These are phyloP conservation scores for Hanseniaspora gamundiae DNA, from an alignment of 1,139 yeast species.

Conservation along the genomic window DNA sequence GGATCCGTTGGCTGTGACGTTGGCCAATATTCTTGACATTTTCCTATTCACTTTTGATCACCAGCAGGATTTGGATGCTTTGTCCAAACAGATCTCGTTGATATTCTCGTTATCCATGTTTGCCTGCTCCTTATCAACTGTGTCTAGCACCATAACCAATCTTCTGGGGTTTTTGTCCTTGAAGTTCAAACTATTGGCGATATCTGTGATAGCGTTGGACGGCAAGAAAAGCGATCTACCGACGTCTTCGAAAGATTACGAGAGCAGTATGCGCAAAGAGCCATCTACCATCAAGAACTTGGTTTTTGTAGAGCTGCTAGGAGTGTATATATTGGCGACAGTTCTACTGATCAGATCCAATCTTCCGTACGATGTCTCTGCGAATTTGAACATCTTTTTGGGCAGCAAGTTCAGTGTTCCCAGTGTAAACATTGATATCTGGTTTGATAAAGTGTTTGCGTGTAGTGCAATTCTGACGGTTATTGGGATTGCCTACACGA, in stretches of 20 bases:
- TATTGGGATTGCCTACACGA: slow-evolving; percentile 27
- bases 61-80: slow-evolving; percentile 35
- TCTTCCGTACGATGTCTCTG: slow-evolving; percentile 47
- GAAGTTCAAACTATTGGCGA: slow-evolving; percentile 18
- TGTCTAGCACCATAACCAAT: slow-evolving; percentile 36
- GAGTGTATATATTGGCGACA: slow-evolving; percentile 72
- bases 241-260: slow-evolving; percentile 9
- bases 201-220: slow-evolving; percentile 17
- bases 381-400: slow-evolving; percentile 21
- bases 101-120: slow-evolving; percentile 54
- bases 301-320: slow-evolving; percentile 56
- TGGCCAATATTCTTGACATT: slow-evolving; percentile 36
- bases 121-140: slow-evolving; percentile 55
- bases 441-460: slow-evolving; percentile 72
- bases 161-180: slow-evolving; percentile 23
- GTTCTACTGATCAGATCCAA: slow-evolving; percentile 66
- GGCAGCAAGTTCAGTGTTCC: slow-evolving; percentile 22
- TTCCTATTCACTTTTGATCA: slow-evolving; percentile 24
- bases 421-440: slow-evolving; percentile 55
- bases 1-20: slow-evolving; percentile 56
- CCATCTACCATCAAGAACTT: slow-evolving; percentile 31
- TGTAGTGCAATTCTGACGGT: slow-evolving; percentile 42
- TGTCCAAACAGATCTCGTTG: slow-evolving; percentile 54
- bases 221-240: slow-evolving; percentile 14
- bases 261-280: slow-evolving; percentile 5